Conservation (phyloP, 345 rosid genomes). For the Sisymbrium altissimum region DNA sequence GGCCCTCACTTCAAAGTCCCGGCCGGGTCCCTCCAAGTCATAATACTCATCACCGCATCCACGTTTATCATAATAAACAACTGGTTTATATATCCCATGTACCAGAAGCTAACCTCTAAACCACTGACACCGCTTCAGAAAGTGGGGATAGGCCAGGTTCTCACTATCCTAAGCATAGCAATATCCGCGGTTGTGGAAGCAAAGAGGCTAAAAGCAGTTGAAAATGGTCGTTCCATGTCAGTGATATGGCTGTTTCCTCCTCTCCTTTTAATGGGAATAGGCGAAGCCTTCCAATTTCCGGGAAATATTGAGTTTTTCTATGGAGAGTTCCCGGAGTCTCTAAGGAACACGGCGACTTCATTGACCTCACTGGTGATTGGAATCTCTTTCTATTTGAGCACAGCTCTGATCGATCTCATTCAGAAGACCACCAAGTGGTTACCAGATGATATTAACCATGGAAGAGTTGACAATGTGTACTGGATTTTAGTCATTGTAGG, state of each 20-base stretch:
- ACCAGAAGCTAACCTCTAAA: conserved; percentile 31
- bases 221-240: conserved; percentile 33
- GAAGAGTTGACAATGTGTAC: conserved; percentile 46
- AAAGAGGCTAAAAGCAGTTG: conserved; percentile 36
- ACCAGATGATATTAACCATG: conserved; percentile 45
- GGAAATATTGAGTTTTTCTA: conserved; percentile 48
- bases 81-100: conserved; percentile 29
- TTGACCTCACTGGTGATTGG: conserved; percentile 41
- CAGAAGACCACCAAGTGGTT: conserved; percentile 44
- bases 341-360: conserved; percentile 46
- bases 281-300: conserved; percentile 50
- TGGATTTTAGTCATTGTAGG: conserved; percentile 38
- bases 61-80: conserved; percentile 37
- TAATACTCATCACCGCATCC: conserved; percentile 24
- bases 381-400: conserved; percentile 41
- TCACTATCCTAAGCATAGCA: conserved; percentile 32
- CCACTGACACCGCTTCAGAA: conserved; percentile 36
- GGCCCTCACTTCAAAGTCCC: conserved; percentile 49
- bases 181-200: conserved; percentile 43
- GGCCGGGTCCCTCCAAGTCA: conserved; percentile 43
- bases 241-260: conserved; percentile 55
- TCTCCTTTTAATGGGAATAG: conserved; percentile 41
- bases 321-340: conserved; percentile 43
- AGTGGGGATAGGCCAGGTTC: conserved; percentile 47
- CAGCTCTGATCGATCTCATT: conserved; percentile 36